Base-by-base conservation (phyloP, 768 basidiomycete genomes). In the Phlegmacium glaucopus region DNA sequence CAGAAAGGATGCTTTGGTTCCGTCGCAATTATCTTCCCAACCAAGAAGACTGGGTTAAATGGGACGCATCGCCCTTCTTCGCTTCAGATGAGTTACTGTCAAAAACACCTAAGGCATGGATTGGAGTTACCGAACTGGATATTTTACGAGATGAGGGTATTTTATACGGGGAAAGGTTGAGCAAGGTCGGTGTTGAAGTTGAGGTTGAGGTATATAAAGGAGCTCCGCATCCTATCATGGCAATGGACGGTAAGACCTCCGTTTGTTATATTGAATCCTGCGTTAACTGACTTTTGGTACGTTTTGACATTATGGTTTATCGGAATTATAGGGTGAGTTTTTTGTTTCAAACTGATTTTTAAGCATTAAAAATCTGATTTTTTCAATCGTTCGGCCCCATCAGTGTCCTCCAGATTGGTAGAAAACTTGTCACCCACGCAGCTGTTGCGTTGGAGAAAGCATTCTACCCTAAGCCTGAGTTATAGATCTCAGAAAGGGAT, bases 1-100 rank as follows among this genome's bases (percentile, higher is more conserved):
- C 78, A 1, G 77, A 53, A 4, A 79, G 82, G 47, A 89, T 90
- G 87, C 53, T 77, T 13, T 90, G 87, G 88, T 90, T 85, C 77
- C 68, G 78, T 26, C 60, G 72, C 40, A 79, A 82, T 55, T 90
- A 90, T 60, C 70, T 86, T 9, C 85, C 87, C 0, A 78, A 83
- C 48, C 59, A 72, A 50, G 71, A 64, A 32, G 83, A 87, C 46
- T 72, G 77, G 68, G 66, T 68, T 0, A 79, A 82, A 41, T 87
- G 84, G 82, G 81, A 83, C 49, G 79, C 77, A 18, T 87, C 85
- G 4, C 86, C 87, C 0, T 68, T 83, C n/a, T 82, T 85, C 39
- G 86, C 85, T 1, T 82, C 85, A 0, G 72, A 74, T 9, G 74
- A 72, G 28, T 60, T 78, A 28, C 61, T 87, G 49, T 62, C 59